phyloP scores from a whole-genome alignment of 108 stramenopile species.

The Nannochloropsis salina region DNA sequence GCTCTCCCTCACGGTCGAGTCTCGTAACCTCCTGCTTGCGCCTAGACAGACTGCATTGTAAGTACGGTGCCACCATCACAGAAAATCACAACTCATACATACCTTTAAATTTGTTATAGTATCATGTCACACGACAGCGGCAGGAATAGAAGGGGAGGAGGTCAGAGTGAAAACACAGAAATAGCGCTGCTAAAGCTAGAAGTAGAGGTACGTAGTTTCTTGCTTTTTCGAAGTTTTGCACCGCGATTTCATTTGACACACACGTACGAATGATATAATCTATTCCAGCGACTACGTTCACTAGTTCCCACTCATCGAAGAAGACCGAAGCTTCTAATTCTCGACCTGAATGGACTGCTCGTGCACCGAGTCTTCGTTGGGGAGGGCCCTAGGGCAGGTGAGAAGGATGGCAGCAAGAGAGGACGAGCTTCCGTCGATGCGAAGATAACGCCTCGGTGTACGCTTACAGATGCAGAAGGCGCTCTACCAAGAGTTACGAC shows the following conservation, averaged over 20 bases:
- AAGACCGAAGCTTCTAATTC: background rate
- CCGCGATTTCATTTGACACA: too few relatives aligned
- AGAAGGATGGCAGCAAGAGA: background rate
- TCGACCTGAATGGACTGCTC: conserved; percentile 13
- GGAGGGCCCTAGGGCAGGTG: conserved; percentile 9
- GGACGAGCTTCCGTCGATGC: background rate
- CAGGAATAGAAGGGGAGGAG: background rate
- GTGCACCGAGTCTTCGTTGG: conserved; percentile 1
- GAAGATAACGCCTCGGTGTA: background rate
- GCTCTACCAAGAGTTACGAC: background rate
- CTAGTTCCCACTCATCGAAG: background rate
- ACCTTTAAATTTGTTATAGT: too few relatives aligned
- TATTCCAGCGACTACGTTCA: background rate
- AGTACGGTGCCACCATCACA: too few relatives aligned
- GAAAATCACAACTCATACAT: too few relatives aligned
- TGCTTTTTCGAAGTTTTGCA: too few relatives aligned
- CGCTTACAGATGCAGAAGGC: background rate
- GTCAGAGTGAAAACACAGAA: background rate
- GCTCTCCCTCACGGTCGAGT: too few relatives aligned
- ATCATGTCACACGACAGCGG: background rate
- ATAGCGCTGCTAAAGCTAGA: conserved; percentile 16
- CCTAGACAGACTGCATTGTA: too few relatives aligned
- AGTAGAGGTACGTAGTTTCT: background rate
- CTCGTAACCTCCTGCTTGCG: too few relatives aligned
- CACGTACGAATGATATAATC: too few relatives aligned